Percentiles rank a stretch among this genome's conserved stretches.
Conservation (phyloP, 139 green algal species). For the Mesotaenium endlicherianum region DNA sequence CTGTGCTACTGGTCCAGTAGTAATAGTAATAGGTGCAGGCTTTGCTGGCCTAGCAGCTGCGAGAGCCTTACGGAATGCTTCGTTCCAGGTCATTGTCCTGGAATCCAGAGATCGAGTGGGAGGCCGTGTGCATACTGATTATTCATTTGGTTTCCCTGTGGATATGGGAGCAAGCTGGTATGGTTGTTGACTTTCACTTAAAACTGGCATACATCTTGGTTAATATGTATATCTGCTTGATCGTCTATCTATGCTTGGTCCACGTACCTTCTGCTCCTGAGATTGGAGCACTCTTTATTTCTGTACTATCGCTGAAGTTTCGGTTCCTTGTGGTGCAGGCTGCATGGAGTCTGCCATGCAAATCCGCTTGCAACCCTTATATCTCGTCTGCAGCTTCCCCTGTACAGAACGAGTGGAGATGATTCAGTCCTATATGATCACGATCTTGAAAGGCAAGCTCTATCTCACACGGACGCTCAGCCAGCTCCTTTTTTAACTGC, state of each 20-base stretch:
- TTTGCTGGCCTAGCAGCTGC: constrained; percentile 28
- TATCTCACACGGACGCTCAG: no score
- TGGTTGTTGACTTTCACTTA: background rate
- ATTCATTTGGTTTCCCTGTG: constrained; percentile 29
- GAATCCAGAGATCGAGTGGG: constrained; percentile 27
- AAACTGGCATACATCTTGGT: no score
- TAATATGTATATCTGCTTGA: no score
- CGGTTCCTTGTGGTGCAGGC: background rate
- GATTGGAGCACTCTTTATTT: no score
- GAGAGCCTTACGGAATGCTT: background rate
- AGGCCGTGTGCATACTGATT: constrained; percentile 23
- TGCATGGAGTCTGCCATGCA: constrained; percentile 11
- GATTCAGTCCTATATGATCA: constrained; percentile 38
- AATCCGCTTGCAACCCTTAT: constrained; percentile 26
- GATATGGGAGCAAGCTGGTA: constrained; percentile 34
- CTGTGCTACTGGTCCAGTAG: no score
- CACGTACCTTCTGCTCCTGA: no score
- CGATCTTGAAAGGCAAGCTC: constrained; percentile 30
- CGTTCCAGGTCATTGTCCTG: constrained; percentile 20
- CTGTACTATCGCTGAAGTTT: background rate
- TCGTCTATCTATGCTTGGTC: no score
- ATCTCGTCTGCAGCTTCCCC: constrained; percentile 9
- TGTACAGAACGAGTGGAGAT: constrained; percentile 30
- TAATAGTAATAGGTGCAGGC: no score
- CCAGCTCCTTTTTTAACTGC: no score